These are phyloP conservation scores for Penicillium paneum DNA, from an alignment of 2,329 filamentous ascomycete species.

Conservation along the genomic window DNA sequence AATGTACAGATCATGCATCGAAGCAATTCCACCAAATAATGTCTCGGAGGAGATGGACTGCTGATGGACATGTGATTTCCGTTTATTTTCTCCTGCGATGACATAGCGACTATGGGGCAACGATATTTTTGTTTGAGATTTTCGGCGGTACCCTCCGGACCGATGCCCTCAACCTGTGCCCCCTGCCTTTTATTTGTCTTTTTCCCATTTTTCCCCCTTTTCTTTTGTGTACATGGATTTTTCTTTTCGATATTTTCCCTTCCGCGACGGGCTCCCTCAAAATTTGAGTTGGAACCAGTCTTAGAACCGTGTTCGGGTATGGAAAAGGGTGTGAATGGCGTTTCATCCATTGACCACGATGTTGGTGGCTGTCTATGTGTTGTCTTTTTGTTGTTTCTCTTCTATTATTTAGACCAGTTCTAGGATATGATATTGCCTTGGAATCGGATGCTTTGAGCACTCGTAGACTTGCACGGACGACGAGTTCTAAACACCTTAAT, in stretches of 20 bases:
- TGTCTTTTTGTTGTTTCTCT: constrained; percentile 19
- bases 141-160: constrained; percentile 17
- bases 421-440: constrained; percentile 31
- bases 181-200: constrained; percentile 9
- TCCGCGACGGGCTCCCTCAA: constrained; percentile 27
- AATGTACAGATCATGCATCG: constrained; percentile 38
- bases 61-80: constrained; percentile 24
- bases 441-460: constrained; percentile 12
- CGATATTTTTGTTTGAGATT: constrained; percentile 30
- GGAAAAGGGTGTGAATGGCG: constrained; percentile 45
- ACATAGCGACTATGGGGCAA: constrained; percentile 40
- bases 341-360: constrained; percentile 35
- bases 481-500: neutral
- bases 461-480: neutral
- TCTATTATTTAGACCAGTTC: constrained; percentile 28
- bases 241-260: constrained; percentile 34
- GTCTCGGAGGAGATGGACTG: constrained; percentile 14
- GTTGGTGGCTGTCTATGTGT: constrained; percentile 31
- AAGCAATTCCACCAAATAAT: constrained; percentile 44
- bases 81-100: constrained; percentile 31
- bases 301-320: constrained; percentile 45
- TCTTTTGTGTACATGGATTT: constrained; percentile 44
- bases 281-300: constrained; percentile 36
- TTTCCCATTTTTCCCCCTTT: constrained; percentile 23
- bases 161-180: constrained; percentile 25